Conservation (phyloP, 768 basidiomycete genomes). For the Leccinum variicolor region DNA sequence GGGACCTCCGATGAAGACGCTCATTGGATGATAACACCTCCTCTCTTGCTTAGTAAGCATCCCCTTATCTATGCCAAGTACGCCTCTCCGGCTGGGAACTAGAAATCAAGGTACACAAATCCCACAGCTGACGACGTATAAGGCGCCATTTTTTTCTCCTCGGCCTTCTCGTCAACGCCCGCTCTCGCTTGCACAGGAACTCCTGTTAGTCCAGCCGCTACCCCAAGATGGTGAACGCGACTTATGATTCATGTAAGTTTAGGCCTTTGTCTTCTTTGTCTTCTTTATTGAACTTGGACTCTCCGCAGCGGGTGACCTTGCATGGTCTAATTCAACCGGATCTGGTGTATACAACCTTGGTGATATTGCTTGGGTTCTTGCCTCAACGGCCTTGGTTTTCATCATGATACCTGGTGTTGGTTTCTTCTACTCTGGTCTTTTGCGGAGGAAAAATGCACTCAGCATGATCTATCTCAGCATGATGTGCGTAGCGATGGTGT, state of each 20-base stretch:
- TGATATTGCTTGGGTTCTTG: slow-evolving; percentile 67
- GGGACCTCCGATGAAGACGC: not conserved
- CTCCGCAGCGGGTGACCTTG: slow-evolving; percentile 38
- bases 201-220: not conserved
- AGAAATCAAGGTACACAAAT: slow-evolving; percentile 11
- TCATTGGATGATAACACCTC: slow-evolving; percentile 23
- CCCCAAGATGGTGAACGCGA: slow-evolving; percentile 41
- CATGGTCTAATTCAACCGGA: slow-evolving; percentile 20
- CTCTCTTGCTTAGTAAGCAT: slow-evolving; percentile 20
- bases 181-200: not conserved
- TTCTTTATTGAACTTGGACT: not conserved
- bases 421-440: slow-evolving; percentile 87
- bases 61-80: slow-evolving; percentile 20
- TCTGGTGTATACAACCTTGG: slow-evolving; percentile 52
- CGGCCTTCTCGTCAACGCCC: not conserved
- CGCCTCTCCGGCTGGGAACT: not conserved
- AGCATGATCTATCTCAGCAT: slow-evolving; percentile 84
- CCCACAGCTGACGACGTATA: slow-evolving; percentile 21
- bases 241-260: slow-evolving; percentile 39
- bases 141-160: not conserved
- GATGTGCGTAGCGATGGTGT: slow-evolving; percentile 73
- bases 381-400: slow-evolving; percentile 78
- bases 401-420: slow-evolving; percentile 86
- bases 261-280: too few species aligned
- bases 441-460: slow-evolving; percentile 90